Percentiles rank a stretch among this genome's conserved stretches.
These are phyloP conservation scores for Fusarium marasasianum DNA, from an alignment of 2,329 filamentous ascomycete species.

Conservation along the genomic window DNA sequence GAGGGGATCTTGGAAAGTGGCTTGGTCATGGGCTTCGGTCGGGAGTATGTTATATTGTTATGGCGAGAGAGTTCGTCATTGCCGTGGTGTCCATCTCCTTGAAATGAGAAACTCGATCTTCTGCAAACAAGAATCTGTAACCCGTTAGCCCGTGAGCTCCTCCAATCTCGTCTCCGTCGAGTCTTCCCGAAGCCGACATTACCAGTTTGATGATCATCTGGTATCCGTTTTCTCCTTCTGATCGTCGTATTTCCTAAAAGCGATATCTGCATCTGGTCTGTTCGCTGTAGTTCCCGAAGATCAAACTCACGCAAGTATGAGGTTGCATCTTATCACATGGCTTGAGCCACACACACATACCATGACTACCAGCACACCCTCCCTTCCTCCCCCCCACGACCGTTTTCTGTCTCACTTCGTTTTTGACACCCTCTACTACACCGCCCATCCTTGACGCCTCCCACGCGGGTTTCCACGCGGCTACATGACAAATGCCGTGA, in stretches of 20 bases:
- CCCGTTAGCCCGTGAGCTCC: constrained; percentile 9
- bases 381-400: not conserved
- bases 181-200: constrained; percentile 12
- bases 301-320: not conserved
- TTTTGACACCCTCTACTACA: not conserved
- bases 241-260: constrained; percentile 4
- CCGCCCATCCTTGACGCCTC: constrained; percentile 1
- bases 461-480: constrained; percentile 18
- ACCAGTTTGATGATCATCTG: not conserved
- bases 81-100: not conserved
- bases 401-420: not conserved
- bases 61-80: not conserved
- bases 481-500: constrained; percentile 10
- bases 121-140: constrained; percentile 29
- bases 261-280: not conserved
- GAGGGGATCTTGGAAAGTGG: not conserved
- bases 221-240: not conserved
- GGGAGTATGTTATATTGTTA: not conserved
- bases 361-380: not conserved
- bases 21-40: not conserved
- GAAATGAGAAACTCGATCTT: not conserved
- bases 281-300: not conserved
- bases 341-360: not conserved
- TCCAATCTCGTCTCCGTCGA: constrained; percentile 23
- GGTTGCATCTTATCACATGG: not conserved